Evolutionary conservation across 2,329 filamentous ascomycete species (phyloP), one percentile per base, ranked within the genome.

Genomic region (Pyrenochaeta sp.): DNA sequence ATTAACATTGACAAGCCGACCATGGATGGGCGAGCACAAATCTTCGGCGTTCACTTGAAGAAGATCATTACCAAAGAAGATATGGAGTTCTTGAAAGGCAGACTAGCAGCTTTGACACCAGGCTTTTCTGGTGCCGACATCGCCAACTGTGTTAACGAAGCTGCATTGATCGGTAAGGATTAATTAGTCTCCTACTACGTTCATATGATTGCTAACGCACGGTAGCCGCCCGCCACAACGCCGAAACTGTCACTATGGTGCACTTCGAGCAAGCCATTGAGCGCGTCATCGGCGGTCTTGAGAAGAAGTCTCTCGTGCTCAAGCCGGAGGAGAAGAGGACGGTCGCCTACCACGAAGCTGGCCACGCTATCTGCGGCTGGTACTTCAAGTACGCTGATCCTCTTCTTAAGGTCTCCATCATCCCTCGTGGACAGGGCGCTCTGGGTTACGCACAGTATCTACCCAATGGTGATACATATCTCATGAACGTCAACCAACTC

Each of bases 181-280:
- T 79, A 28, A n/a, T 8, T 79, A 25, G 13, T 53, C 12, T 47
- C 8, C n/a, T 25, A 34, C 3, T 3, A 43, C 22, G 50, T 40
- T 5, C 8, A 52, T 27, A 8, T 10, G 5, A 27, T 1, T 72
- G 62, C 82, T 86, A 80, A 87, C 72, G 36, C 54, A 45, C 24
- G 28, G 37, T 68, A 96, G 93, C 94, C 77, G 95, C 95, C 60
- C 89, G 95, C 76, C 85, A 85, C 66, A 91, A 91, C 61, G 93
- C 93, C 48, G 86, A 91, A 13, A 88, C 87, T 7, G 93, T 99
- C 47, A 86, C 87, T 64, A 93, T 99, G 89, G 84, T 82, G 46
- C 94, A 99, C 80, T 99, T 99, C 70, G 95, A 99, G 80, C 91
- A 95, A 79, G 95, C 95, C 46, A 98, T 99, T 69, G 95, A 99